A percentile compares a stretch with the other conserved stretches of the same genome.
Conservation (phyloP, 345 rosid genomes). For the Hibiscus syriacus region DNA sequence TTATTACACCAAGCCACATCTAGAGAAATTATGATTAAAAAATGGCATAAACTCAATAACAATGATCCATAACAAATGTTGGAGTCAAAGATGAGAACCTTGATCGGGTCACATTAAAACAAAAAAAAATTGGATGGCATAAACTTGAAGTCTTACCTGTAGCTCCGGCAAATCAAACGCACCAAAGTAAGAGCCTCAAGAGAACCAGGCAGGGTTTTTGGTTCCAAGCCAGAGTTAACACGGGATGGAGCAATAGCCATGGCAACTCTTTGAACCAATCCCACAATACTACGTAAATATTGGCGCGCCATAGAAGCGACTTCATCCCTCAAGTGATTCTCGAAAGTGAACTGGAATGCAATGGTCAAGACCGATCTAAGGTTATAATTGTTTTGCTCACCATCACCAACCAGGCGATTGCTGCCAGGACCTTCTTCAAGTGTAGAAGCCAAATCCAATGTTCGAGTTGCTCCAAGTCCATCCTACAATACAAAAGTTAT, state of each 20-base stretch:
- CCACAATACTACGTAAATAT: slow-evolving; percentile 76
- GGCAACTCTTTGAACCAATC: slow-evolving; percentile 96
- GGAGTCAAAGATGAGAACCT: background rate
- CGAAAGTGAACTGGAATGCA: slow-evolving; percentile 86
- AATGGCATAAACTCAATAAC: background rate
- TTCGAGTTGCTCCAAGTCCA: slow-evolving; percentile 54
- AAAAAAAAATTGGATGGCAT: background rate
- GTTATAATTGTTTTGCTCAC: slow-evolving; percentile 44
- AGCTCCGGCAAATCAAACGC: slow-evolving; percentile 74
- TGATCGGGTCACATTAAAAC: background rate
- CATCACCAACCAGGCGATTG: slow-evolving; percentile 49
- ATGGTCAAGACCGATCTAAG: slow-evolving; percentile 84
- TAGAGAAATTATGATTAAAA: background rate
- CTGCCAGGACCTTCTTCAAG: slow-evolving; percentile 64
- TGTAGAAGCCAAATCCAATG: slow-evolving; percentile 85
- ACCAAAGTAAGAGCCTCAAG: slow-evolving; percentile 93
- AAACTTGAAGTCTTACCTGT: slow-evolving; percentile 40
- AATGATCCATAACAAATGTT: background rate
- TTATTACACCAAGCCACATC: background rate
- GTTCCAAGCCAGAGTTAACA: slow-evolving; percentile 34
- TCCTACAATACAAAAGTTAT: slow-evolving; percentile 32
- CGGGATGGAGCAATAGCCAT: slow-evolving; percentile 81
- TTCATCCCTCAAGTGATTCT: slow-evolving; percentile 69
- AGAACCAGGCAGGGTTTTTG: slow-evolving; percentile 65
- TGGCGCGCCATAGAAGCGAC: slow-evolving; percentile 98